phyloP scores from a whole-genome alignment of 192 early-diverging fungal genomes.

The Diversispora epigaea region DNA sequence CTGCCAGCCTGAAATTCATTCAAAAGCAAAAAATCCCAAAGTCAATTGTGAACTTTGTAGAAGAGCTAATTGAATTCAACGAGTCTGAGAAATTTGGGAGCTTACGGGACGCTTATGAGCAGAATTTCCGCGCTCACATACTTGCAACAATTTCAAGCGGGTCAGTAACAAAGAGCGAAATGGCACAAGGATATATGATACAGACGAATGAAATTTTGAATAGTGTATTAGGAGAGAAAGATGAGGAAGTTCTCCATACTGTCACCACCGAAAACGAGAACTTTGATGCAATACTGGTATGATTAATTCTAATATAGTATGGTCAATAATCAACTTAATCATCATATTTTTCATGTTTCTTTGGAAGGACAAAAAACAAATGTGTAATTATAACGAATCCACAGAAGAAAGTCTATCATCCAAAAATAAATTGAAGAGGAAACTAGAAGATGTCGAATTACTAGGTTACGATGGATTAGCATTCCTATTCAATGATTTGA shows the following conservation, averaged over 20 bases:
- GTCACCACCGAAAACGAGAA: background rate
- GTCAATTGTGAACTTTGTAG: background rate
- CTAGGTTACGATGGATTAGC: slow-evolving; percentile 12
- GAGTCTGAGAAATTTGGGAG: background rate
- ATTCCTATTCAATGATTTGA: slow-evolving; percentile 22
- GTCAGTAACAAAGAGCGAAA: slow-evolving; percentile 3
- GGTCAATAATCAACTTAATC: slow-evolving; percentile 12
- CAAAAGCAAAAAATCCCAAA: background rate
- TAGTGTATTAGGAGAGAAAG: background rate
- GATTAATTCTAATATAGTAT: background rate
- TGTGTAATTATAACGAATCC: background rate
- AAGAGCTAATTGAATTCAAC: slow-evolving; percentile 6
- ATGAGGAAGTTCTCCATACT: background rate
- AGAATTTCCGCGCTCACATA: slow-evolving; percentile 1
- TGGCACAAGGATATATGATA: slow-evolving; percentile 18
- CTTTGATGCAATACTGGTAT: slow-evolving; percentile 11
- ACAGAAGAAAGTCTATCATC: background rate
- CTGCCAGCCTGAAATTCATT: background rate
- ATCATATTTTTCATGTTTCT: slow-evolving; percentile 17
- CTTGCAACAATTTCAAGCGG: background rate
- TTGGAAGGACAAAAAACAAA: slow-evolving; percentile 12
- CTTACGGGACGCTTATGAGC: background rate
- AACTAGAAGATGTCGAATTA: slow-evolving; percentile 12
- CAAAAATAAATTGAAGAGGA: slow-evolving; percentile 17
- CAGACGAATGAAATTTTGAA: slow-evolving; percentile 8